A percentile compares a stretch with the other conserved stretches of the same genome.
phyloP scores from a whole-genome alignment of 768 basidiomycete species.

The Xerocomus spinulosus region DNA sequence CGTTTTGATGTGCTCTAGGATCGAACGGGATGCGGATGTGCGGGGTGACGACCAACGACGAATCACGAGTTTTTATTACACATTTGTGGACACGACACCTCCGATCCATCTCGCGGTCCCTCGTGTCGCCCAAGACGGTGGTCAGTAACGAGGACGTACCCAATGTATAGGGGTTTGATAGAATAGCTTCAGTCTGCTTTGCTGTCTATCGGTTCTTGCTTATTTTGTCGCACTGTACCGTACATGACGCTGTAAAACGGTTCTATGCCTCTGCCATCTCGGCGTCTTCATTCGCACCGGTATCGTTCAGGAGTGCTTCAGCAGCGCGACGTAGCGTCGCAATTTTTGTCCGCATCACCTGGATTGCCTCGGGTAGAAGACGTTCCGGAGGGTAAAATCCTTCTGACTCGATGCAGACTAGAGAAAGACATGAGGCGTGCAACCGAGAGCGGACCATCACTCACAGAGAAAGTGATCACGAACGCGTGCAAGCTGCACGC shows the following conservation, averaged over 20 bases:
- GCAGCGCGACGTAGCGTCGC: constrained; percentile 53
- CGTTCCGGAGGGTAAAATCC: constrained; percentile 84
- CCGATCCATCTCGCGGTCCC: constrained; percentile 31
- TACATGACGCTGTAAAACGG: background rate
- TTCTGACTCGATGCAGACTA: constrained; percentile 85
- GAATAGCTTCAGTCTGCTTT: no score
- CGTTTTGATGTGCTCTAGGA: constrained; percentile 22
- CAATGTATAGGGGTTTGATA: no score
- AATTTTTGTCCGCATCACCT: constrained; percentile 81
- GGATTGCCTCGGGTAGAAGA: constrained; percentile 73
- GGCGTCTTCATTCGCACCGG: constrained; percentile 42
- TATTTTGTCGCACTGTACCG: background rate
- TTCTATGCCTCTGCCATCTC: constrained; percentile 46
- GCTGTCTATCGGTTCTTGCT: no score
- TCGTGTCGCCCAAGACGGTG: constrained; percentile 3
- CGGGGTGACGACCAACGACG: constrained; percentile 20
- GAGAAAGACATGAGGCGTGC: constrained; percentile 25
- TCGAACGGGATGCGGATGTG: constrained; percentile 19
- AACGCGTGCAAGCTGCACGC: constrained; percentile 78
- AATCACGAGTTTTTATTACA: constrained; percentile 36
- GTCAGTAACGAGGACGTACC: constrained; percentile 7
- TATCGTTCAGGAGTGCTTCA: constrained; percentile 48
- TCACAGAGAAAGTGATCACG: constrained; percentile 91
- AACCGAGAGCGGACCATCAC: constrained; percentile 26
- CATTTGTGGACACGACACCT: constrained; percentile 26